Conservation (phyloP, 2,329 filamentous ascomycete species). For the Penicillium brevicompactum region DNA sequence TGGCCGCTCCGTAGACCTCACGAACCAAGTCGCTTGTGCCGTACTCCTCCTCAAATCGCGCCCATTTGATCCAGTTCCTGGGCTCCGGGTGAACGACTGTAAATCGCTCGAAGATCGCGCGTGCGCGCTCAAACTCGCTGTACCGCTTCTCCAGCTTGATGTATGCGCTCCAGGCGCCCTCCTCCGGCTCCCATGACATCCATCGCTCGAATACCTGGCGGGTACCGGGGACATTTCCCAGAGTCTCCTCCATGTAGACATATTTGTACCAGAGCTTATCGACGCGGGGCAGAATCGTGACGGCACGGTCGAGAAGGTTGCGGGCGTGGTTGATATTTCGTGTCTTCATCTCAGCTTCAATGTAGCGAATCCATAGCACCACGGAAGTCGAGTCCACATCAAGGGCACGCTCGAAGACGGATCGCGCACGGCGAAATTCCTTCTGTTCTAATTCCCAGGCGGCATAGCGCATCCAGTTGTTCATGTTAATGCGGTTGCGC, state of each 20-base stretch:
- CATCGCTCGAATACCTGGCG: constrained; percentile 94
- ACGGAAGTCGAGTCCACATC: constrained; percentile 89
- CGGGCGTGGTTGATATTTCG: constrained; percentile 96
- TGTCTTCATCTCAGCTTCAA: constrained; percentile 94
- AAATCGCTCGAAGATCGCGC: constrained; percentile 86
- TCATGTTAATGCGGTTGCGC: constrained; percentile 91
- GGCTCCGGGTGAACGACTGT: constrained; percentile 92
- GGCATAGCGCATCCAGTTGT: constrained; percentile 98
- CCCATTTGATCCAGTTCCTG: constrained; percentile 98
- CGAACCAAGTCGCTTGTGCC: constrained; percentile 89
- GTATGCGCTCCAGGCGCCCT: constrained; percentile 92
- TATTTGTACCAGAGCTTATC: constrained; percentile 99
- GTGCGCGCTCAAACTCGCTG: constrained; percentile 84
- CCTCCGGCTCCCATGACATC: constrained; percentile 98
- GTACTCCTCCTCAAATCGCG: constrained; percentile 93
- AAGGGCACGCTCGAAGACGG: constrained; percentile 90
- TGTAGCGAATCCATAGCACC: constrained; percentile 86
- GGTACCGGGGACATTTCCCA: constrained; percentile 89
- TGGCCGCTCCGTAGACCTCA: constrained; percentile 84
- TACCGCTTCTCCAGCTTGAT: constrained; percentile 98
- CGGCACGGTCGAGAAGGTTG: constrained; percentile 92
- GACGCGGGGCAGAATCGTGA: constrained; percentile 84
- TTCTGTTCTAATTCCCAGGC: constrained; percentile 98
- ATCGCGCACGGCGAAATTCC: constrained; percentile 87
- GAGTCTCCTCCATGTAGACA: constrained; percentile 97